phyloP scores from a whole-genome alignment of 2,329 filamentous ascomycete species.

The Sporothrix sp. region DNA sequence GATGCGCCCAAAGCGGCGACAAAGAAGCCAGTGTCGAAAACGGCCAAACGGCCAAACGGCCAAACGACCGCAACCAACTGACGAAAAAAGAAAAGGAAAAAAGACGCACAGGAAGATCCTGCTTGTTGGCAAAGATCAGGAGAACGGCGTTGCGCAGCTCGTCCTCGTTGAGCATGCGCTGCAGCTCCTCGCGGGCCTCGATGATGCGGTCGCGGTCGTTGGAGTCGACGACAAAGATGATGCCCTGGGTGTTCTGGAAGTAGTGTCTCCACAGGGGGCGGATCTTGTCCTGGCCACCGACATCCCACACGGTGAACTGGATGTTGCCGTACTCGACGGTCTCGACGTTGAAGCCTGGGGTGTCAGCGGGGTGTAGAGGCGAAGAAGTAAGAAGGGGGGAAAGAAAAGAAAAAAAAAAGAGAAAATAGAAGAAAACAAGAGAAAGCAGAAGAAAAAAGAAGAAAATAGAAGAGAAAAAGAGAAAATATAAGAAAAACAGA shows the following conservation, averaged over 20 bases:
- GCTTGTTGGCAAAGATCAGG: slow-evolving; percentile 99
- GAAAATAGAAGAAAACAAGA: slow-evolving; percentile 3
- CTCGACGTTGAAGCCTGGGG: slow-evolving; percentile 93
- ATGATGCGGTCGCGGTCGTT: slow-evolving; percentile 98
- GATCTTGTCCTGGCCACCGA: slow-evolving; percentile 99
- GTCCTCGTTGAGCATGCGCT: slow-evolving; percentile 97
- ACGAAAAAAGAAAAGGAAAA: too few relatives aligned
- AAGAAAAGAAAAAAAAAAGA: neutral
- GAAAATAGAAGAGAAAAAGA: neutral
- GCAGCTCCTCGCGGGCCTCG: slow-evolving; percentile 91
- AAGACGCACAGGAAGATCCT: slow-evolving; percentile 84
- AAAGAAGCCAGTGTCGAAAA: slow-evolving; percentile 1
- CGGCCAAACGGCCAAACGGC: too few relatives aligned
- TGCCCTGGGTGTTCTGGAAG: slow-evolving; percentile 99
- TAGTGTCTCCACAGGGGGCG: slow-evolving; percentile 99
- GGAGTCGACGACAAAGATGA: slow-evolving; percentile 99
- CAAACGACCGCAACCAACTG: too few relatives aligned
- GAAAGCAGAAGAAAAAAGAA: too few relatives aligned
- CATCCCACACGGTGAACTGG: slow-evolving; percentile 99
- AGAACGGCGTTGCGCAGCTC: slow-evolving; percentile 96
- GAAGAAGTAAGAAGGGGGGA: neutral
- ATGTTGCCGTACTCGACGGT: slow-evolving; percentile 99
- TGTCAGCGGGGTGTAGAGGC: neutral
- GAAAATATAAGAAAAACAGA: neutral
- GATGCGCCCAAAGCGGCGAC: slow-evolving; percentile 11